Conservation (phyloP, 2,329 filamentous ascomycete genomes). For the Trichophyton benhamiae region DNA sequence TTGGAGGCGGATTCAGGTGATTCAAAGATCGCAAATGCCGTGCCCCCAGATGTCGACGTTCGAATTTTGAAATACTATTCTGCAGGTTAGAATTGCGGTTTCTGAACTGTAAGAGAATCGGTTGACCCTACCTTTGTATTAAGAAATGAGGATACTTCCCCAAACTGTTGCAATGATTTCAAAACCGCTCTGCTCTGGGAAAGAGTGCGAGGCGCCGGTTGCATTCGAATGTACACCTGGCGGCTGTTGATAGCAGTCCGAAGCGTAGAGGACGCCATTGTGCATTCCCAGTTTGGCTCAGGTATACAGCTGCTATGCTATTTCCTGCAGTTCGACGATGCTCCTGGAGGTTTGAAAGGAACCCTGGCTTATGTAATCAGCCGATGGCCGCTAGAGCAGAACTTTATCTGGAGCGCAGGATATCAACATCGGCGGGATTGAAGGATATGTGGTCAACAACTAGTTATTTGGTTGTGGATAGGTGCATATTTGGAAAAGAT, state of each 20-base stretch:
- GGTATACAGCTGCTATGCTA: not conserved
- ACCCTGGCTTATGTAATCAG: too few relatives aligned
- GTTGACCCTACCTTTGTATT: constrained; percentile 24
- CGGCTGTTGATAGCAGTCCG: constrained; percentile 8
- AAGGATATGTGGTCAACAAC: too few relatives aligned
- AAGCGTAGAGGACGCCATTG: constrained; percentile 7
- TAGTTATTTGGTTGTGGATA: not conserved
- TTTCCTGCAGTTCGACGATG: not conserved
- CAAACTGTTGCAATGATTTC: constrained; percentile 29
- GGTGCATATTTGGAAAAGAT: constrained; percentile 9
- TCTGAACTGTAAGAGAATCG: not conserved
- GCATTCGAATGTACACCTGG: constrained; percentile 23
- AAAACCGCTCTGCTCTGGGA: constrained; percentile 26
- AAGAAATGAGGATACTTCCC: constrained; percentile 29
- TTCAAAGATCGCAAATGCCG: constrained; percentile 27
- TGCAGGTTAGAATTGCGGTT: not conserved
- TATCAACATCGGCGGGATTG: too few relatives aligned
- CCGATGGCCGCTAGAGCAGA: not conserved
- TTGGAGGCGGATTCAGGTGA: constrained; percentile 22
- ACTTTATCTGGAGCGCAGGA: too few relatives aligned
- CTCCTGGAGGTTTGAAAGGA: too few relatives aligned
- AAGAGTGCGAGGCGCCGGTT: constrained; percentile 20
- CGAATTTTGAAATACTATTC: constrained; percentile 3
- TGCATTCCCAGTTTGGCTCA: too few relatives aligned
- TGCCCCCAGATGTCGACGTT: constrained; percentile 12